Evolutionary conservation across 805 yeast genomes (phyloP), one percentile per base, ranked within the genome.

Genomic region (Candida cerambycidarum): DNA sequence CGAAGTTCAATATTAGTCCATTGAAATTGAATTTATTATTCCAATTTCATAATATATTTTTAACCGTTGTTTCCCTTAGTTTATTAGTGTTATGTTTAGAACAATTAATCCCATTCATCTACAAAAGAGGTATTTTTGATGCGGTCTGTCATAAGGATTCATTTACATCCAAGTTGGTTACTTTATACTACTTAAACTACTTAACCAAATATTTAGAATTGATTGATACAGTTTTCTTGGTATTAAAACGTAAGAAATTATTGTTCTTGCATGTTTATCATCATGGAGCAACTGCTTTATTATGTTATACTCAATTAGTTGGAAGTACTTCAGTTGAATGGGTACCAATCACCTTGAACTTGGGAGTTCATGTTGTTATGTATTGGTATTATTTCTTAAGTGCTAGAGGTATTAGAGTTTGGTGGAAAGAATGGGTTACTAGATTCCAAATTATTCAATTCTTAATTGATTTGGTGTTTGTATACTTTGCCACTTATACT

Each of bases 391-490:
- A 93, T 74, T 89, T 90, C 75, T 75, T 92, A 57, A 78, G 93
- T 40, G 87, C 97, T 15, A 79, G 95, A 62, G 96, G 96, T 45
- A 87, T 90, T 61, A 83, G 88, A 58, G 97, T 92, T 42, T 90
- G 97, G 97, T 92, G 99, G 99, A 92, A 93, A 73, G 95, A 90
- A 73, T 92, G 97, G 97, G 97, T 92, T 53, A 92, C 99, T 43
- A 79, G 96, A 52, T 83, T 88, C 75, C 99, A 92, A 75, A 92
- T 92, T 69, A 73, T 87, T 58, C 99, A 92, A 73, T 92, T 92
- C 62, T 70, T 92, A 53, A 75, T 92, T 59, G 99, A 92, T 67
- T 78, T 92, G 60, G 80, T 76, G 32, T 90, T 92, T 63, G 95
- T 93, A 51, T 93, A 89, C 75, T 89, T 87, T 66, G 96, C 97